Base-by-base conservation (phyloP, 1,284 basidiomycete genomes). In the Abortiporus biennis region DNA sequence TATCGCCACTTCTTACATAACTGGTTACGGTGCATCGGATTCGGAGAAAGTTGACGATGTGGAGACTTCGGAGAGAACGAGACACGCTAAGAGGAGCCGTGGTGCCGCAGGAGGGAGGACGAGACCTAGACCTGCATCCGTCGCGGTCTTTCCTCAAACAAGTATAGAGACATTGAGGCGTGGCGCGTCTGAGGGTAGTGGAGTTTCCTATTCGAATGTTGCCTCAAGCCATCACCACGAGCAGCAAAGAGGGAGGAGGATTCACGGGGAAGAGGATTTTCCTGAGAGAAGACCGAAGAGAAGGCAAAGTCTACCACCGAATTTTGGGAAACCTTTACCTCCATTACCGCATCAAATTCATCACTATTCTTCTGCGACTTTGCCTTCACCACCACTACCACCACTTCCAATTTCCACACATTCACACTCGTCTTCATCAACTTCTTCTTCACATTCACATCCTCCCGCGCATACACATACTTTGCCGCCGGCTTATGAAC, bases 61-160 rank as follows among this genome's bases (percentile, higher is more conserved):
- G n/a, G 17, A 4, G n/a, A 15, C 13, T 21, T 38, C 31, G 31
- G 19, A 13, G 15, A n/a, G 6, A 32, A 32, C 31, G n/a, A 32
- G 12, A 13, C 31, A n/a, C 19, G 31, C 31, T 32, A 32, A 15
- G 15, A n/a, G 31, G 31, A 6, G 6, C 36, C 17, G 20, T 37
- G 13, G n/a, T 3, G 6, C 6, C 47, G 47, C 38, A 51, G 46
- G 37, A 39, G 46, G 31, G 32, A 29, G 20, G 41, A 40, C 30
- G 42, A 48, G 12, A n/a, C 37, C 47, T 32, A 54, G 52, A 4
- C 53, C 53, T 36, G 47, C 46, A 33, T 50, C 54, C 24, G 36
- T 54, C 37, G 48, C 53, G 4, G 49, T 47, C 19, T 37, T 47
- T 32, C 44, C 49, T 13, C 27, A 19, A 29, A 15, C 41, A 35